Conservation (phyloP, 306 rosid species). For the Rubus idaeus region DNA sequence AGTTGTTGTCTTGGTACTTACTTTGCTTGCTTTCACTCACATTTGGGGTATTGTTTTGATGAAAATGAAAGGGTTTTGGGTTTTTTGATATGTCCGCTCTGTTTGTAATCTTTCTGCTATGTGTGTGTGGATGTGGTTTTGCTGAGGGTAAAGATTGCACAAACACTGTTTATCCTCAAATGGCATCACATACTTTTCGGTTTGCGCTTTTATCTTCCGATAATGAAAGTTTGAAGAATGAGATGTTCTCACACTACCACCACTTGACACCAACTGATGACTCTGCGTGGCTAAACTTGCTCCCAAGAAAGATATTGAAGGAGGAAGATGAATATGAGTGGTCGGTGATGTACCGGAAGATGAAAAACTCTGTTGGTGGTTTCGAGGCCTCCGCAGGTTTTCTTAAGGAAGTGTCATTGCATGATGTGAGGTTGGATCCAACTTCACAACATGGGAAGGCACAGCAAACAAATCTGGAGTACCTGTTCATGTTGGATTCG, state of each 20-base stretch:
- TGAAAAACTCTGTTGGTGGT: conserved; percentile 45
- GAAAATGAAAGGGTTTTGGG: conserved; percentile 40
- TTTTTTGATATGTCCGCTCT: conserved; percentile 22
- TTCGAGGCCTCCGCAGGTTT: conserved; percentile 37
- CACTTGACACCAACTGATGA: conserved; percentile 81
- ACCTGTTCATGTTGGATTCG: conserved; percentile 69
- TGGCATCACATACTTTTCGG: conserved; percentile 55
- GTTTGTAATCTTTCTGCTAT: conserved; percentile 30
- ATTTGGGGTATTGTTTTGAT: conserved; percentile 20
- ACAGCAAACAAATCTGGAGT: conserved; percentile 75
- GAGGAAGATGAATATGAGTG: conserved; percentile 53
- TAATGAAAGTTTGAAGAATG: conserved; percentile 59
- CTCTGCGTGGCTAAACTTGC: conserved; percentile 60
- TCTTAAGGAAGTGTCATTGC: conserved; percentile 67
- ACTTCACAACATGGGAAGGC: conserved; percentile 55
- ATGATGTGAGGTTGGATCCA: conserved; percentile 58
- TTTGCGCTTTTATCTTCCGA: conserved; percentile 39
- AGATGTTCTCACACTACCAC: conserved; percentile 60
- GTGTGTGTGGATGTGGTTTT: conserved; percentile 19
- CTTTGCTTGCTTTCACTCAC: not conserved
- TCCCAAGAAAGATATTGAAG: conserved; percentile 55
- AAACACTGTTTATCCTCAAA: conserved; percentile 45
- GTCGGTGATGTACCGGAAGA: conserved; percentile 55
- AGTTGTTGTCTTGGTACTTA: not conserved
- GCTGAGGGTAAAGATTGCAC: conserved; percentile 65